Percentiles rank a stretch among this genome's conserved stretches.
Evolutionary conservation across 129 eudicot genomes (phyloP).

Genomic region (Tagetes patula): DNA sequence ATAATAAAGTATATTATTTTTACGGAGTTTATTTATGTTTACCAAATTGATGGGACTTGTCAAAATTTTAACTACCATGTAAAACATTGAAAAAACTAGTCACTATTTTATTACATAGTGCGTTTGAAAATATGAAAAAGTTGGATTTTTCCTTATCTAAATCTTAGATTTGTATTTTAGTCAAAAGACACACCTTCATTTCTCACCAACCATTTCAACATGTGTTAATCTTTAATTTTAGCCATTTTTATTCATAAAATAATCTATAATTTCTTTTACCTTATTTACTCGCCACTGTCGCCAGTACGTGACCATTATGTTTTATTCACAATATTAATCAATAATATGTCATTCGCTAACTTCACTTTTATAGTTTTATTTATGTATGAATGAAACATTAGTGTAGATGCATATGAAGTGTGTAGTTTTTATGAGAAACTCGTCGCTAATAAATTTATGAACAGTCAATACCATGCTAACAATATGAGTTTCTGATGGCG

Average conservation of each 20-base stretch:
- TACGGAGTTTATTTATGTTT: neutral
- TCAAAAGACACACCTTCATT: constrained; percentile 2
- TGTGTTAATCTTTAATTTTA: neutral
- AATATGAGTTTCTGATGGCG: constrained; percentile 5
- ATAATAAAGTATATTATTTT: no score
- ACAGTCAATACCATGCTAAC: neutral
- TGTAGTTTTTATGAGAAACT: neutral
- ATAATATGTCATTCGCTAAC: neutral
- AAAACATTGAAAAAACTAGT: neutral
- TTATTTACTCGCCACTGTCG: neutral
- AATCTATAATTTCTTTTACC: neutral
- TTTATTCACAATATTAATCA: neutral
- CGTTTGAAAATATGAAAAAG: neutral
- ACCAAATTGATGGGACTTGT: neutral
- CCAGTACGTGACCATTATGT: neutral
- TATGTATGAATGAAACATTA: neutral
- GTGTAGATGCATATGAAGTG: neutral
- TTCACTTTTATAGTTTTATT: neutral
- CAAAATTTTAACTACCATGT: neutral
- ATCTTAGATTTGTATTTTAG: constrained; percentile 12
- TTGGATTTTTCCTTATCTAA: neutral
- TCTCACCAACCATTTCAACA: neutral
- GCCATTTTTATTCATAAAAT: neutral
- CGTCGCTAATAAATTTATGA: no score
- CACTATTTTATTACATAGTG: neutral